Conservation (phyloP, 2,329 filamentous ascomycete species). For the Clarireedia paspali region DNA sequence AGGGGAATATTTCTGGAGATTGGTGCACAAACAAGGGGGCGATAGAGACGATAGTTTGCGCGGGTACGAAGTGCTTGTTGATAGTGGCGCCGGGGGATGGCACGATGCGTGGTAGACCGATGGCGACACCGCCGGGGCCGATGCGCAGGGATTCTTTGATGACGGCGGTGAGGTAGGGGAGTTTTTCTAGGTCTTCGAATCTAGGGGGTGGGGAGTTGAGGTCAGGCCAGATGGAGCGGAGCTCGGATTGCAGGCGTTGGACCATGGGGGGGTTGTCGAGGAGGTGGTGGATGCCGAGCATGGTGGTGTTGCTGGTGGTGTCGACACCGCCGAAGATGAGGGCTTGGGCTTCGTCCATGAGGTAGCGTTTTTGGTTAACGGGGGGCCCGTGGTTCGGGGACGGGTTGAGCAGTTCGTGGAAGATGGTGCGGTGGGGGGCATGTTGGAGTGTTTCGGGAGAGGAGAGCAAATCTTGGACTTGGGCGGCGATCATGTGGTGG, state of each 20-base stretch:
- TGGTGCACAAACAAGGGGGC: constrained; percentile 19
- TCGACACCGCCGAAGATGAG: constrained; percentile 40
- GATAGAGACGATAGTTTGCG: constrained; percentile 28
- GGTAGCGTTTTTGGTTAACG: constrained; percentile 1
- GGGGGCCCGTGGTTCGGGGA: background rate
- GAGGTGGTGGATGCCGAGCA: constrained; percentile 35
- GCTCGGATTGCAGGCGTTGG: constrained; percentile 32
- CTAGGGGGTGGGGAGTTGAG: constrained; percentile 18
- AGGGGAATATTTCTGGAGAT: constrained; percentile 18
- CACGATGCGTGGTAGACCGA: constrained; percentile 64
- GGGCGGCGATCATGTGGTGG: constrained; percentile 14
- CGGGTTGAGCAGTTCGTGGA: background rate
- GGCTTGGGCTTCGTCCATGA: constrained; percentile 38
- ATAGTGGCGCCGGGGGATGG: constrained; percentile 35
- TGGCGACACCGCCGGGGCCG: constrained; percentile 58
- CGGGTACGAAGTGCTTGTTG: background rate
- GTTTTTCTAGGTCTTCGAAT: constrained; percentile 30
- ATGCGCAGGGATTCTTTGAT: constrained; percentile 73
- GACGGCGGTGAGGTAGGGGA: constrained; percentile 30
- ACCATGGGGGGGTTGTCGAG: constrained; percentile 30
- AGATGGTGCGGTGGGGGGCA: background rate
- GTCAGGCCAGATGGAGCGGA: constrained; percentile 32
- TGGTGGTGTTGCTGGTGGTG: constrained; percentile 35
- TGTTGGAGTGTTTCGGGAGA: background rate
- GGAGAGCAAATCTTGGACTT: constrained; percentile 12